Conservation (phyloP, 2,329 filamentous ascomycete species). For the Hortaea sp. region DNA sequence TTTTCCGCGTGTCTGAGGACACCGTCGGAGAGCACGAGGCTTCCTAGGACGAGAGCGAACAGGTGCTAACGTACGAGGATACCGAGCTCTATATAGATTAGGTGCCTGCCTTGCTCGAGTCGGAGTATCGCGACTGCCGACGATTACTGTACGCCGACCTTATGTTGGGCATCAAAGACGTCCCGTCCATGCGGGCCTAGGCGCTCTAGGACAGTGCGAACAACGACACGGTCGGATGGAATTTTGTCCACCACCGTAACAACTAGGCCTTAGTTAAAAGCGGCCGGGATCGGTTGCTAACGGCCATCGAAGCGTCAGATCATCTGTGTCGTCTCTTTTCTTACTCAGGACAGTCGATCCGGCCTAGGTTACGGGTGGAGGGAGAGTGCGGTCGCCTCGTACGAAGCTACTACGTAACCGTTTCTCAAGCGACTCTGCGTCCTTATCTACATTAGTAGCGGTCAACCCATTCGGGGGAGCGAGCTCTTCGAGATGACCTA, state of each 20-base stretch:
- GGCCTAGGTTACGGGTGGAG: background rate
- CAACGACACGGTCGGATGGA: background rate
- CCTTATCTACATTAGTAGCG: slow-evolving; percentile 2
- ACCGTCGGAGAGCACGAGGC: background rate
- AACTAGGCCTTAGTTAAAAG: background rate
- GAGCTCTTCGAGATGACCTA: slow-evolving; percentile 6
- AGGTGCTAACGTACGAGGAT: background rate
- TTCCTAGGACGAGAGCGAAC: background rate
- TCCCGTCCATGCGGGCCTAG: background rate
- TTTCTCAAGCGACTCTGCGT: slow-evolving; percentile 5
- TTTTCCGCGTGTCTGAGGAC: background rate
- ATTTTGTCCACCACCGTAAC: background rate
- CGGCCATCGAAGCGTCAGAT: background rate
- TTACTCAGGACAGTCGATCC: background rate
- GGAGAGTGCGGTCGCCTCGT: background rate
- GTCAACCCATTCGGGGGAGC: slow-evolving; percentile 6
- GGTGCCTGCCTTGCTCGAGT: background rate
- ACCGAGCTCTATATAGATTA: background rate
- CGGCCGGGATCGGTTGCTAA: background rate
- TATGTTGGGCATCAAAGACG: background rate
- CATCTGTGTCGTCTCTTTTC: background rate
- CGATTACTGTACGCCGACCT: background rate
- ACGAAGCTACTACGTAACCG: slow-evolving; percentile 6
- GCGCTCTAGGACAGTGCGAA: background rate
- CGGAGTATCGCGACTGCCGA: background rate